A percentile compares a stretch with the other conserved stretches of the same genome.
Evolutionary conservation across 78 protist species (phyloP).

Genomic region (Dictyostelium capitatum): DNA sequence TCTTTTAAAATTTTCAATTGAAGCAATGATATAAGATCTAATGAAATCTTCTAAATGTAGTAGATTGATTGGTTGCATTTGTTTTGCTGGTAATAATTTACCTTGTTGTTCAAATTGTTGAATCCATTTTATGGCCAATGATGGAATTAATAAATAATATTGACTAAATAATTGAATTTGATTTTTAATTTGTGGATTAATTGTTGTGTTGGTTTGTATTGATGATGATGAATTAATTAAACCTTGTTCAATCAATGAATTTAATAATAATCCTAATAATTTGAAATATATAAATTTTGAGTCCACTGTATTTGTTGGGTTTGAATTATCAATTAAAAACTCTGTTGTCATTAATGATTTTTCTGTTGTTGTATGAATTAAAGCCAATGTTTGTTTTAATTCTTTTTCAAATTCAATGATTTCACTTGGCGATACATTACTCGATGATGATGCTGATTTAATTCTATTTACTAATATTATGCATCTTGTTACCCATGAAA

Average conservation of each 20-base stretch:
- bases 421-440: neutral
- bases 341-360: constrained; percentile 16
- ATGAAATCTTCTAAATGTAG: constrained; percentile 3
- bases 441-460: neutral
- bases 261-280: constrained; percentile 9
- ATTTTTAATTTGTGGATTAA: too few relatives aligned
- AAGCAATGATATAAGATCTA: neutral
- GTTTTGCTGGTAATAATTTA: neutral
- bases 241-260: neutral
- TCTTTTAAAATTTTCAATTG: constrained; percentile 4
- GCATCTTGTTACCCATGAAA: neutral
- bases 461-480: neutral
- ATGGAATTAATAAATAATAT: constrained; percentile 18
- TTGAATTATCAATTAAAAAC: neutral
- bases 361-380: constrained; percentile 7
- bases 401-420: constrained; percentile 16
- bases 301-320: neutral
- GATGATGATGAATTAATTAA: neutral
- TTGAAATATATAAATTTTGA: constrained; percentile 12
- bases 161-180: constrained; percentile 18
- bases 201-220: neutral
- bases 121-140: neutral
- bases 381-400: neutral
- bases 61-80: neutral
- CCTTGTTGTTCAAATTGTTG: neutral